These are phyloP conservation scores for Picochlorum sp. DNA, from an alignment of 139 green algal species.

Conservation along the genomic window DNA sequence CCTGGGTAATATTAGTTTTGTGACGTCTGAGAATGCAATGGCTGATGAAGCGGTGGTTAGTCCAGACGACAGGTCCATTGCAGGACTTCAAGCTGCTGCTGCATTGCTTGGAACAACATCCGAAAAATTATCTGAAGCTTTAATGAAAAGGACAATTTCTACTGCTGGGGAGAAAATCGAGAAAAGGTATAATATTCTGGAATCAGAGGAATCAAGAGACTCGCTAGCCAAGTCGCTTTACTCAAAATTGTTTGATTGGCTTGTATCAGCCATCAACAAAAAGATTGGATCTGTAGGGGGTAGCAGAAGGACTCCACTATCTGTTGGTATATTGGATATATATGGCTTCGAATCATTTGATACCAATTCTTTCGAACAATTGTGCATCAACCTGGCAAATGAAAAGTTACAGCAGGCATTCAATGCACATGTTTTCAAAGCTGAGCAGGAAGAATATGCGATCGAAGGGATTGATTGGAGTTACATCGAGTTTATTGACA, in stretches of 20 bases:
- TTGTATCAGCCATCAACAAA: conserved; percentile 70
- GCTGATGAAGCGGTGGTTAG: conserved; percentile 31
- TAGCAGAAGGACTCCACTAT: conserved; percentile 6
- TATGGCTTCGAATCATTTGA: conserved; percentile 90
- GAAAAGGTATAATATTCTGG: conserved; percentile 50
- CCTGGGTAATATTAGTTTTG: conserved; percentile 82
- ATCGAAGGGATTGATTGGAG: conserved; percentile 93
- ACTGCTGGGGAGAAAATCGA: conserved; percentile 60
- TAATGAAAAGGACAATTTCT: conserved; percentile 54
- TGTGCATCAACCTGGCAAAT: conserved; percentile 99
- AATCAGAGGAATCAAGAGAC: conserved; percentile 61
- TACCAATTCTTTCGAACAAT: conserved; percentile 88
- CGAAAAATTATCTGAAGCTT: conserved; percentile 38
- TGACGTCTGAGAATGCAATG: background rate
- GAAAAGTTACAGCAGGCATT: conserved; percentile 98
- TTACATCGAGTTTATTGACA: conserved; percentile 97
- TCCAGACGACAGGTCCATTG: background rate
- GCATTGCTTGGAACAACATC: conserved; percentile 49
- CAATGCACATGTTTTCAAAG: conserved; percentile 84
- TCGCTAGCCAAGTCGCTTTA: conserved; percentile 84
- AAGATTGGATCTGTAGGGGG: conserved; percentile 42
- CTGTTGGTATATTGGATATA: conserved; percentile 85
- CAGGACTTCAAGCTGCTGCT: conserved; percentile 26
- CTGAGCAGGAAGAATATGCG: conserved; percentile 81
- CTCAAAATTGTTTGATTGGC: conserved; percentile 72